Evolutionary conservation across 2,329 filamentous ascomycete genomes (phyloP).

Genomic region (Beauveria caledonica): DNA sequence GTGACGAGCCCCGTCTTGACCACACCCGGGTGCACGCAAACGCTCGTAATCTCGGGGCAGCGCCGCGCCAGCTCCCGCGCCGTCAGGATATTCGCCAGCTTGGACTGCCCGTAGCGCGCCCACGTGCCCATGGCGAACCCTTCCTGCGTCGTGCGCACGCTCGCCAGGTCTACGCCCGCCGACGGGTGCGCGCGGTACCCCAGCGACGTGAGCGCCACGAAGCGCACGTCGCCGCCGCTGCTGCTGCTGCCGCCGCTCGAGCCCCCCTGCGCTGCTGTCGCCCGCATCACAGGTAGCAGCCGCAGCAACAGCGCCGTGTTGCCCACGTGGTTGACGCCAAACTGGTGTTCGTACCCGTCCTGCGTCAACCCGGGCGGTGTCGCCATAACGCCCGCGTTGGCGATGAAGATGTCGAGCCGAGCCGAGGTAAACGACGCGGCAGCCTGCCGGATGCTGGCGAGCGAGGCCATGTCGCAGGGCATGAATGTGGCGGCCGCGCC

Average conservation of each 20-base stretch:
- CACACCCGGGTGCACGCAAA: slow-evolving; percentile 42
- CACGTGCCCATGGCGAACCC: slow-evolving; percentile 26
- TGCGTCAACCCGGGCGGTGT: slow-evolving; percentile 19
- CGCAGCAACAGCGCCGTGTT: slow-evolving; percentile 25
- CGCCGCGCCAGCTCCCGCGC: slow-evolving; percentile 36
- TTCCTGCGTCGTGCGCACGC: slow-evolving; percentile 18
- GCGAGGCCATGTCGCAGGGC: slow-evolving; percentile 40
- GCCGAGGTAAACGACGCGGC: slow-evolving; percentile 30
- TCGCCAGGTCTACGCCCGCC: slow-evolving; percentile 22
- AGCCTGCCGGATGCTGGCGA: slow-evolving; percentile 37
- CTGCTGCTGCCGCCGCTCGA: neutral
- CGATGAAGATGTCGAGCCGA: slow-evolving; percentile 34
- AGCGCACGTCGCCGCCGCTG: slow-evolving; percentile 15
- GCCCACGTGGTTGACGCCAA: slow-evolving; percentile 28
- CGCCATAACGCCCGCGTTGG: slow-evolving; percentile 30
- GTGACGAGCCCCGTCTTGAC: slow-evolving; percentile 23
- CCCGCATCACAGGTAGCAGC: slow-evolving; percentile 21
- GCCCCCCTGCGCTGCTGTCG: slow-evolving; percentile 12
- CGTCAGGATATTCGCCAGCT: slow-evolving; percentile 40
- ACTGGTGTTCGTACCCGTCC: slow-evolving; percentile 29
- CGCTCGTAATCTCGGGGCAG: slow-evolving; percentile 32
- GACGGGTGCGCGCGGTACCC: slow-evolving; percentile 20
- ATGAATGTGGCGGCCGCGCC: slow-evolving; percentile 23
- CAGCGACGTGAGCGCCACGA: slow-evolving; percentile 21
- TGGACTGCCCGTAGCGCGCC: slow-evolving; percentile 42